A percentile compares a stretch with the other conserved stretches of the same genome.
phyloP scores from a whole-genome alignment of 2,329 filamentous ascomycete species.

The Cytospora chrysosperma region DNA sequence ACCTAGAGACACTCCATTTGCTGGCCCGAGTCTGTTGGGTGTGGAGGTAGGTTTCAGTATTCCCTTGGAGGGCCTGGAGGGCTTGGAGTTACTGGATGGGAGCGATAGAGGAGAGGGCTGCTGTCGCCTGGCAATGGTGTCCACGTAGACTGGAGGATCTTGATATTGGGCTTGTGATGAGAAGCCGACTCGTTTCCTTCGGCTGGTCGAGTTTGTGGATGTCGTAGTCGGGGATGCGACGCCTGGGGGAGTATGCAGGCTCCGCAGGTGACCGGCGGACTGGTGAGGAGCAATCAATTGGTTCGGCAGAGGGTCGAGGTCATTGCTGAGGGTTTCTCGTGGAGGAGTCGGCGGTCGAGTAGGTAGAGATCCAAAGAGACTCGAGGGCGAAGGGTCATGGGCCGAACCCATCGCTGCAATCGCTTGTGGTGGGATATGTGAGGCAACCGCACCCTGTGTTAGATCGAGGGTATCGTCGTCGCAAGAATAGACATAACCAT shows the following conservation, averaged over 20 bases:
- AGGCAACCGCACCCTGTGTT: slow-evolving; percentile 21
- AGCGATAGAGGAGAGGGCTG: slow-evolving; percentile 42
- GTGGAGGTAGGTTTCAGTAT: slow-evolving; percentile 75
- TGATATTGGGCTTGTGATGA: slow-evolving; percentile 56
- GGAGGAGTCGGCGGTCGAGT: slow-evolving; percentile 67
- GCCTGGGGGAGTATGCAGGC: slow-evolving; percentile 53
- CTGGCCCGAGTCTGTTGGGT: slow-evolving; percentile 45
- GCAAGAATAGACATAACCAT: slow-evolving; percentile 15
- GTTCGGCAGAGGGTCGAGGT: slow-evolving; percentile 37
- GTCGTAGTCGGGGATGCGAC: slow-evolving; percentile 43
- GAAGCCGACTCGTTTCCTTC: slow-evolving; percentile 58
- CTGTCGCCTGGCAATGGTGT: slow-evolving; percentile 39
- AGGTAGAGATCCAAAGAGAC: slow-evolving; percentile 52
- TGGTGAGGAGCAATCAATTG: slow-evolving; percentile 36
- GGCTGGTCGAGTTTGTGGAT: slow-evolving; percentile 44
- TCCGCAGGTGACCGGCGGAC: slow-evolving; percentile 39
- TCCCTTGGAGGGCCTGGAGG: slow-evolving; percentile 52
- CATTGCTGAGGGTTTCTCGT: slow-evolving; percentile 47
- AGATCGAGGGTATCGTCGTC: slow-evolving; percentile 6
- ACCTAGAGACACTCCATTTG: slow-evolving; percentile 44
- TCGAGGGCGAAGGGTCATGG: slow-evolving; percentile 31
- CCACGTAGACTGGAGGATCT: slow-evolving; percentile 48
- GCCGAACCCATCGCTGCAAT: slow-evolving; percentile 22
- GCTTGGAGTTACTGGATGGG: slow-evolving; percentile 41
- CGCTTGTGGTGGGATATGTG: slow-evolving; percentile 25